A percentile compares a stretch with the other conserved stretches of the same genome.
Evolutionary conservation across 1,284 basidiomycete genomes (phyloP).

Genomic region (Boletus calvinii): DNA sequence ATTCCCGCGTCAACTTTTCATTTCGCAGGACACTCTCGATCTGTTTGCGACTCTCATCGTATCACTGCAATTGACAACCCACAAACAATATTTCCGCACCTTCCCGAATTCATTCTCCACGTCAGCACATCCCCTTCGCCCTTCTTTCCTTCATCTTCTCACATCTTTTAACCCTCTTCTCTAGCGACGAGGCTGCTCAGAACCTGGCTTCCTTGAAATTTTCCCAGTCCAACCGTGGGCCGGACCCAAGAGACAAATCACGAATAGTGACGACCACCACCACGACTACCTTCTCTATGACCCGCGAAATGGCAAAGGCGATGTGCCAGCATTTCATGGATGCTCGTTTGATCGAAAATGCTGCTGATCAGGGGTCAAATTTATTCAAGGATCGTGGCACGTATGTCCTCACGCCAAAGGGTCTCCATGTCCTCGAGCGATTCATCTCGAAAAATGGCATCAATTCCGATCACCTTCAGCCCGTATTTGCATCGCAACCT

Average conservation of each 20-base stretch:
- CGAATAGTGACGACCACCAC: constrained; percentile 98
- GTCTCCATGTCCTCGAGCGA: constrained; percentile 95
- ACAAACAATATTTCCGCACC: constrained; percentile 95
- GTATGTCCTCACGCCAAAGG: constrained; percentile 95
- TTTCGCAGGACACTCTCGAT: constrained; percentile 90
- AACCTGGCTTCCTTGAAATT: constrained; percentile 97
- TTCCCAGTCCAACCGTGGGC: constrained; percentile 96
- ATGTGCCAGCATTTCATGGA: constrained; percentile 99
- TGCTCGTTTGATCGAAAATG: constrained; percentile 95
- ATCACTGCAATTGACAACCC: constrained; percentile 84
- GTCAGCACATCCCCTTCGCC: constrained; percentile 45
- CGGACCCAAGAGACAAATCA: constrained; percentile 95
- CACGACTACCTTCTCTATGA: constrained; percentile 99
- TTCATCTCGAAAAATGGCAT: constrained; percentile 99
- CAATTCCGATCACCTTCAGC: constrained; percentile 87
- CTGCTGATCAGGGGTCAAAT: constrained; percentile 82
- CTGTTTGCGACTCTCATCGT: constrained; percentile 97
- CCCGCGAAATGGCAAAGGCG: constrained; percentile 97
- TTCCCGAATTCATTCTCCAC: constrained; percentile 96
- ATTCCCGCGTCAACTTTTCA: neutral
- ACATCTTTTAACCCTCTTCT: constrained; percentile 21
- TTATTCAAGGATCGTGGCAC: constrained; percentile 98
- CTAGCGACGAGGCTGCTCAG: constrained; percentile 91
- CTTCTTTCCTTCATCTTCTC: constrained; percentile 15
- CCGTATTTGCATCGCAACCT: constrained; percentile 89